Conservation (phyloP, 2,329 filamentous ascomycete genomes). For the Botrytis squamosa region DNA sequence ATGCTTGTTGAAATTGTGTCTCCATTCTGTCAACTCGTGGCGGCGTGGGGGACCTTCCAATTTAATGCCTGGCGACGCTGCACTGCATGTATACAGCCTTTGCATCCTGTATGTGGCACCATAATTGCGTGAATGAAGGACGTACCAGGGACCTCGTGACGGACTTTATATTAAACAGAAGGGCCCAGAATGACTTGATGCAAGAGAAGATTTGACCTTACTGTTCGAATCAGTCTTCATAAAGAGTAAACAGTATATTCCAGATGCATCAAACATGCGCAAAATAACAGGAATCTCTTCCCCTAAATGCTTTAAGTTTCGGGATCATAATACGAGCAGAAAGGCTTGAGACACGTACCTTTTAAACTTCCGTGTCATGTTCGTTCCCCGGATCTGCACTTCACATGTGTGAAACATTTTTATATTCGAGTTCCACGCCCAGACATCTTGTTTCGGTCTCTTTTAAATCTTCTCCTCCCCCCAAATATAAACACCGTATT, state of each 20-base stretch:
- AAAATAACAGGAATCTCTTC: not conserved
- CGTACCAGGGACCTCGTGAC: not conserved
- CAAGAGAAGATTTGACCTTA: not conserved
- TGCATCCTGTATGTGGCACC: not conserved
- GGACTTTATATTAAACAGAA: not conserved
- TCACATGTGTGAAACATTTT: slow-evolving; percentile 14
- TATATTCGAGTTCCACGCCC: slow-evolving; percentile 14
- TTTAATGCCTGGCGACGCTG: not conserved
- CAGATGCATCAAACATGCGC: not conserved
- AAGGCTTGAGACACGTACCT: slow-evolving; percentile 4
- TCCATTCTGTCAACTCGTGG: not conserved
- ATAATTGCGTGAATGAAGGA: not conserved
- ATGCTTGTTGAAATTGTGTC: no score
- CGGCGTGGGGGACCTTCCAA: not conserved
- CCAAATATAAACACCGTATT: not conserved
- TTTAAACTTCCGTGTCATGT: not conserved
- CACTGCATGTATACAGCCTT: not conserved
- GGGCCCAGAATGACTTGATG: not conserved
- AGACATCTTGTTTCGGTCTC: not conserved
- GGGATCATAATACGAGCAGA: not conserved
- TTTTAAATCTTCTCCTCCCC: not conserved
- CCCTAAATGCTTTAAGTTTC: not conserved
- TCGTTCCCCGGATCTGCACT: slow-evolving; percentile 12
- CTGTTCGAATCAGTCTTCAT: not conserved
- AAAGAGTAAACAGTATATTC: not conserved